Conservation (phyloP, 768 basidiomycete species). For the Lentinula detonsa region DNA sequence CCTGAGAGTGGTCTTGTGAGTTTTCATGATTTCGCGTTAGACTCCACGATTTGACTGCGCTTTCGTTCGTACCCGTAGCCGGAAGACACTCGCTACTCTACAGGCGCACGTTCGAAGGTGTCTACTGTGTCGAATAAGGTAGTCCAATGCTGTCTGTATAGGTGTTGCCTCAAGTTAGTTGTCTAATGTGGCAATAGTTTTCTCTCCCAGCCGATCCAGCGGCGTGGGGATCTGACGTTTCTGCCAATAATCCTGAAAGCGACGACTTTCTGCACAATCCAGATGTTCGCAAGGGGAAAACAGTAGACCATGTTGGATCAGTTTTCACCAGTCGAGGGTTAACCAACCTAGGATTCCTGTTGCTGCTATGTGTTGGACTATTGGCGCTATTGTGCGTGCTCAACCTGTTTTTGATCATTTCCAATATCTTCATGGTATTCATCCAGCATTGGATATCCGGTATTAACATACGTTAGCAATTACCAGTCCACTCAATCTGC, state of each 20-base stretch:
- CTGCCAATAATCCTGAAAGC: slow-evolving; percentile 47
- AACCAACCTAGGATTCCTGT: slow-evolving; percentile 67
- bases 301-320: slow-evolving; percentile 33
- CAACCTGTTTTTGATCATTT: neutral
- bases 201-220: slow-evolving; percentile 61
- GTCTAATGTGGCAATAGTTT: slow-evolving; percentile 32
- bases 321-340: slow-evolving; percentile 57
- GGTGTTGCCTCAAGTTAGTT: neutral
- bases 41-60: neutral
- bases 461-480: slow-evolving; percentile 23
- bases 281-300: slow-evolving; percentile 24
- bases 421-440: neutral
- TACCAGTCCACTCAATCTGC: slow-evolving; percentile 21
- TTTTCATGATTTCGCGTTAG: neutral
- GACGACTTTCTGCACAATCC: slow-evolving; percentile 77
- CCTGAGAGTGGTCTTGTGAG: neutral
- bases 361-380: slow-evolving; percentile 41
- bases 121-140: slow-evolving; percentile 41
- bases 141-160: neutral
- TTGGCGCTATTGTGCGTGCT: slow-evolving; percentile 56
- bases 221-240: slow-evolving; percentile 58
- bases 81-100: slow-evolving; percentile 27
- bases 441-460: slow-evolving; percentile 43
- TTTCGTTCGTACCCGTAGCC: neutral
- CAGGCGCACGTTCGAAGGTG: slow-evolving; percentile 25